Conservation (phyloP, 768 basidiomycete species). For the Tulasnella sp. region DNA sequence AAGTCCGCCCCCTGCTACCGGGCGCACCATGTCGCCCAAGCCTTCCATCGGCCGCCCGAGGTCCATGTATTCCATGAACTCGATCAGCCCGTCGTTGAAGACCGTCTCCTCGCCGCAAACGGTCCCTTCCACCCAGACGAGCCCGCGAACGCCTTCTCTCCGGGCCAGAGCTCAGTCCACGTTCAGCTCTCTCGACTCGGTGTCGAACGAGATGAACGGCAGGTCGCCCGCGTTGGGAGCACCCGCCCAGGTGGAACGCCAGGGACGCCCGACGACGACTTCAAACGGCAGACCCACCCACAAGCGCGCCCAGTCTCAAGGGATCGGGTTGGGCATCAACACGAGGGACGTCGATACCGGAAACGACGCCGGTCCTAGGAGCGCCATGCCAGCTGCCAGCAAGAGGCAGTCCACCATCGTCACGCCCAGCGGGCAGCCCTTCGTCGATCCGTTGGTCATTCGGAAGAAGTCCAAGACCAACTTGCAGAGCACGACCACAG, state of each 20-base stretch:
- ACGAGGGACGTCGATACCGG: conserved; percentile 32
- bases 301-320: conserved; percentile 49
- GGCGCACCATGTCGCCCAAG: conserved; percentile 21
- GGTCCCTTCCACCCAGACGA: not conserved
- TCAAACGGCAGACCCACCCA: not conserved
- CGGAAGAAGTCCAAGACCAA: conserved; percentile 60
- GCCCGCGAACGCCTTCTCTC: conserved; percentile 18
- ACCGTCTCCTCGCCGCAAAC: conserved; percentile 15
- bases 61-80: conserved; percentile 26
- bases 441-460: conserved; percentile 76
- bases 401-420: conserved; percentile 41
- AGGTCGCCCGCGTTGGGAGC: conserved; percentile 14
- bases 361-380: not conserved
- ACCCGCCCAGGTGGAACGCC: not conserved
- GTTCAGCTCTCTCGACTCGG: conserved; percentile 18
- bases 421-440: conserved; percentile 42
- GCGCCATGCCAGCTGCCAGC: conserved; percentile 34
- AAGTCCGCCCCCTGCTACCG: conserved; percentile 32
- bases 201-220: conserved; percentile 36
- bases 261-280: conserved; percentile 27
- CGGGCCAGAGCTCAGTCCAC: conserved; percentile 28
- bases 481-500: not conserved
- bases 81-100: conserved; percentile 29
- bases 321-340: conserved; percentile 39
- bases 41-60: not conserved